A percentile compares a stretch with the other conserved stretches of the same genome.
Conservation (phyloP, 768 basidiomycete genomes). For the Sutorius australiensis region DNA sequence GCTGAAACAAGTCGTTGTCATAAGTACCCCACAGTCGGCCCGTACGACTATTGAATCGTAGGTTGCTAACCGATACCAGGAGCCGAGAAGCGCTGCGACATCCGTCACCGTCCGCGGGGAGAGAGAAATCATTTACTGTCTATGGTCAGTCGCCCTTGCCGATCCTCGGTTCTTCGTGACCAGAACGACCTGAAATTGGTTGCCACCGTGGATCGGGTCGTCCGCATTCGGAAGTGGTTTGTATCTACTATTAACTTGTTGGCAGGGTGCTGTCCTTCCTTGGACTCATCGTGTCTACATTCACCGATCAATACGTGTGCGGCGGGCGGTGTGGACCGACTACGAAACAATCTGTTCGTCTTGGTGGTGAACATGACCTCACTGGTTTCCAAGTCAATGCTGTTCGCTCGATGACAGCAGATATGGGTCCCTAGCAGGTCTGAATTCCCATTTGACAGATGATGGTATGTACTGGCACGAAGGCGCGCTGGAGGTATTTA, state of each 20-base stretch:
- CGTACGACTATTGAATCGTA: neutral
- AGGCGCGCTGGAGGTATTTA: neutral
- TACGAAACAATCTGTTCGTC: neutral
- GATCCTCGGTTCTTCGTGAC: neutral
- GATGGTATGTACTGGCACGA: neutral
- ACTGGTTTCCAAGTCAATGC: neutral
- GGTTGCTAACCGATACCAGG: slow-evolving; percentile 1
- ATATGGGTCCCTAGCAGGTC: slow-evolving; percentile 1
- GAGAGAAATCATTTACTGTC: neutral
- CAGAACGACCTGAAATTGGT: neutral
- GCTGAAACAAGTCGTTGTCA: neutral
- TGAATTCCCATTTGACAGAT: neutral
- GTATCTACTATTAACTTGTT: neutral
- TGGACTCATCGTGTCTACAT: neutral
- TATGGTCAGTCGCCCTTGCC: neutral
- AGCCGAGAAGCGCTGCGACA: neutral
- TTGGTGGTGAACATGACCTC: neutral
- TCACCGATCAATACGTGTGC: neutral
- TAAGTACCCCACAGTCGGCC: slow-evolving; percentile 7
- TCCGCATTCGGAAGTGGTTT: neutral
- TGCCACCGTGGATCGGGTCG: neutral
- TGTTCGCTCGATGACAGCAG: neutral
- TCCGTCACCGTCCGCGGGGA: neutral
- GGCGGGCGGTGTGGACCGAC: neutral
- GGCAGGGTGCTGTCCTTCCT: no score